Base-by-base conservation (phyloP, 306 rosid genomes). In the Pueraria montana region DNA sequence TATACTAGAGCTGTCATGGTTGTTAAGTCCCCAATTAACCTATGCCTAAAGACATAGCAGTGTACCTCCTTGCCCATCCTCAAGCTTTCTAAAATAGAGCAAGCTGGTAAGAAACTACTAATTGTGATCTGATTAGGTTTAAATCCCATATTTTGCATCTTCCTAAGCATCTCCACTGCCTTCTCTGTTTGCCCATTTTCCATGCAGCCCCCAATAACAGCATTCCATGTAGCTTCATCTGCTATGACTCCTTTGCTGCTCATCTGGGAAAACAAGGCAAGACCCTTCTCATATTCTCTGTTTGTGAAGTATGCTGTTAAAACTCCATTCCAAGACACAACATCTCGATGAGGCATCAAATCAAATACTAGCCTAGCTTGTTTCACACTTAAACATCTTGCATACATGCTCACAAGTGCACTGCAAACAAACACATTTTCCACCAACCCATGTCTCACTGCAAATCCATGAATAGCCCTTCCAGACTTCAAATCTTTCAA, bases 21-120 rank as follows among this genome's bases (percentile, higher is more conserved):
- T 76, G 76, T 75, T 56, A 88, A 46, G 85, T 88, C 89, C 40
- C 86, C 83, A 77, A 43, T 66, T 63, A 82, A 74, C 85, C 82
- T 69, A 65, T 80, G 82, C 77, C 90, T 90, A 4, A 84, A 73
- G 84, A 88, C 72, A 81, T 90, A 88, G 79, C 90, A 65, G 50
- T 90, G 89, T 32, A 88, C 75, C 81, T 88, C 91, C 78, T 84
- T 90, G 67, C 91, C 93, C 72, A 79, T 79, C 75, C 91, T 86
- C 72, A 90, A 62, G 78, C 82, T 90, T 58, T 86, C 93, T 71
- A 83, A 73, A 74, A 80, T 73, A 40, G 88, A 69, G 80, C 93
- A 90, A 84, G 89, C 90, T 3, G 90, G 93, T 71, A 90, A 83
- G 72, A 88, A 79, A 45, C 89, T 80, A 42, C 87, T 82, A 24